These are phyloP conservation scores for Mycena venus DNA, from an alignment of 768 basidiomycete genomes.

Conservation along the genomic window DNA sequence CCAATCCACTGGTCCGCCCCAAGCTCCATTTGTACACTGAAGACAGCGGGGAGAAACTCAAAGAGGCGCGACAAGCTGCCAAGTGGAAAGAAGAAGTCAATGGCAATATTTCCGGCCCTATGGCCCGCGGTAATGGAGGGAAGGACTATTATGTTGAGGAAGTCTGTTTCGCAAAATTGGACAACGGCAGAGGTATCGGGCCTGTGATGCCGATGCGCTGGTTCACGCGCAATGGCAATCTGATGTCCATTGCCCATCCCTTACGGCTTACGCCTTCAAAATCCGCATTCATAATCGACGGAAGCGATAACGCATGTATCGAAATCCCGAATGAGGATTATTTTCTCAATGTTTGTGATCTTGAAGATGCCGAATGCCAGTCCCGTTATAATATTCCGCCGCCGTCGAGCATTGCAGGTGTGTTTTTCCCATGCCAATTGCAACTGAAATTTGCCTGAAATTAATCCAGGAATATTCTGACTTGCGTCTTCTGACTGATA, in stretches of 20 bases:
- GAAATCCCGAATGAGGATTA: neutral
- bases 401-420: neutral
- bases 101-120: neutral
- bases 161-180: neutral
- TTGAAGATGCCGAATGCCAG: neutral
- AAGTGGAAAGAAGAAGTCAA: neutral
- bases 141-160: neutral
- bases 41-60: neutral
- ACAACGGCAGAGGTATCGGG: neutral
- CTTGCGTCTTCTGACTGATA: neutral
- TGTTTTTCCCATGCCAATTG: neutral
- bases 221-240: neutral
- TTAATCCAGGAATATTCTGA: neutral
- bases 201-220: neutral
- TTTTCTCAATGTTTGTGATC: conserved; percentile 1
- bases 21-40: neutral
- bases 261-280: neutral
- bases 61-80: neutral
- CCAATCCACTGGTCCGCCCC: neutral
- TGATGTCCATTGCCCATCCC: neutral
- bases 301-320: neutral
- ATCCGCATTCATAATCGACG: conserved; percentile 1
- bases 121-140: neutral
- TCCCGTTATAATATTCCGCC: neutral
- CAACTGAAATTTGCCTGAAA: neutral